These are phyloP conservation scores for Knoxia roxburghii DNA, from an alignment of 257 asterid genomes.

Conservation along the genomic window DNA sequence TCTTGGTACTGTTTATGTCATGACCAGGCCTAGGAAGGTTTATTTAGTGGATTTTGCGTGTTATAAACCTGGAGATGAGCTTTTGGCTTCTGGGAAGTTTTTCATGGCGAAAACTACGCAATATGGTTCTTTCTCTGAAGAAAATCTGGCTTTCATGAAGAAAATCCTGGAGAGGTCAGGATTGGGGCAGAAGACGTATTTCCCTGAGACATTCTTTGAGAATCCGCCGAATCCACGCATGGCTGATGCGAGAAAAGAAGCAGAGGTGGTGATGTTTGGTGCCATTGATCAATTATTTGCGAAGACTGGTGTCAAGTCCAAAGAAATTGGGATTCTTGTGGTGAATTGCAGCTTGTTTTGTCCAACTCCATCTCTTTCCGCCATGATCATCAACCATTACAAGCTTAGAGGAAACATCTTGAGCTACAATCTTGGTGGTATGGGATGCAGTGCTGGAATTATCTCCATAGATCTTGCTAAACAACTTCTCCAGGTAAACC, in stretches of 20 bases:
- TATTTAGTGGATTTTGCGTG: slow-evolving; percentile 56
- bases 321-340: slow-evolving; percentile 61
- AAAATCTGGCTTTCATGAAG: slow-evolving; percentile 44
- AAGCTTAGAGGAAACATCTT: slow-evolving; percentile 60
- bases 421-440: slow-evolving; percentile 79
- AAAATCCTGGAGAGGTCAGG: slow-evolving; percentile 56
- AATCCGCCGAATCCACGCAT: slow-evolving; percentile 40
- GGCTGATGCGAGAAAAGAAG: slow-evolving; percentile 53
- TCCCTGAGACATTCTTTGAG: slow-evolving; percentile 34
- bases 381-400: slow-evolving; percentile 63
- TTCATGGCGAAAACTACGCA: slow-evolving; percentile 34
- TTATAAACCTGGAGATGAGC: slow-evolving; percentile 40
- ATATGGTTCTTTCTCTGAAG: slow-evolving; percentile 32
- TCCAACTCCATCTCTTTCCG: slow-evolving; percentile 68
- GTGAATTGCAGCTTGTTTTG: slow-evolving; percentile 63
- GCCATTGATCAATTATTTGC: slow-evolving; percentile 55
- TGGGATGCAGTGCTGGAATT: slow-evolving; percentile 83
- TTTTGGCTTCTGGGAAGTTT: slow-evolving; percentile 33
- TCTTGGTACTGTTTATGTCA: slow-evolving; percentile 41
- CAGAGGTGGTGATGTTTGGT: slow-evolving; percentile 66
- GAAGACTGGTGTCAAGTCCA: slow-evolving; percentile 52
- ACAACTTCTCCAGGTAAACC: slow-evolving; percentile 55
- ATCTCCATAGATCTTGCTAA: slow-evolving; percentile 74
- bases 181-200: slow-evolving; percentile 55
- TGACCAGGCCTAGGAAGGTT: slow-evolving; percentile 48